Evolutionary conservation across 345 rosid genomes (phyloP).

Genomic region (Moricandia arvensis): DNA sequence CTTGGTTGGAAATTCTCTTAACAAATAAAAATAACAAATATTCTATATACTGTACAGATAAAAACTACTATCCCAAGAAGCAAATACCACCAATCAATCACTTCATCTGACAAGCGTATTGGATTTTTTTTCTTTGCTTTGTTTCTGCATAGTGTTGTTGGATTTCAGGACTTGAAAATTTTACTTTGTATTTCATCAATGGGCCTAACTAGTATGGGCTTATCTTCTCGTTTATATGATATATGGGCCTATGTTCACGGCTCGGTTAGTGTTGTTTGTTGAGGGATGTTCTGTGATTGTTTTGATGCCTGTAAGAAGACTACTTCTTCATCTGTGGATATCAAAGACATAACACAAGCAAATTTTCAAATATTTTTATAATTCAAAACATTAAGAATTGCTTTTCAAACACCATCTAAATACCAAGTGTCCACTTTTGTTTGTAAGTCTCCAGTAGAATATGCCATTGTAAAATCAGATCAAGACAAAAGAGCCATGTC

Average conservation of each 20-base stretch:
- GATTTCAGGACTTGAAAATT: neutral
- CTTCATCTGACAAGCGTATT: neutral
- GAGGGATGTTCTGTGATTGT: constrained; percentile 54
- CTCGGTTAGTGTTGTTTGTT: constrained; percentile 54
- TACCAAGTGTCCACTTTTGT: neutral
- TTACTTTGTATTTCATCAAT: neutral
- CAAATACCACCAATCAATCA: constrained; percentile 7
- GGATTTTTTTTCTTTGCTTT: neutral
- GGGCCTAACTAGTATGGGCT: constrained; percentile 16
- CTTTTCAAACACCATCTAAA: neutral
- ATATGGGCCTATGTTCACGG: neutral
- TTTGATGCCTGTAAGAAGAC: constrained; percentile 58
- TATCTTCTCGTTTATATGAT: neutral
- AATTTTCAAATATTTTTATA: neutral
- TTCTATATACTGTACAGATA: neutral
- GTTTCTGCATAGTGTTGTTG: neutral
- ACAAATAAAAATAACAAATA: no score
- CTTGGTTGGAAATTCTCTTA: no score
- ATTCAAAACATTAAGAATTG: neutral
- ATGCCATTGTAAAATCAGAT: constrained; percentile 28
- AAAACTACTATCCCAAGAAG: neutral
- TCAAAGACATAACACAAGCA: neutral
- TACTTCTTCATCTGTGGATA: constrained; percentile 56
- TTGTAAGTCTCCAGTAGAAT: constrained; percentile 18
- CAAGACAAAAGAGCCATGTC: constrained; percentile 28